Base-by-base conservation (phyloP, 257 asterid species). In the Rauvolfia tetraphylla region DNA sequence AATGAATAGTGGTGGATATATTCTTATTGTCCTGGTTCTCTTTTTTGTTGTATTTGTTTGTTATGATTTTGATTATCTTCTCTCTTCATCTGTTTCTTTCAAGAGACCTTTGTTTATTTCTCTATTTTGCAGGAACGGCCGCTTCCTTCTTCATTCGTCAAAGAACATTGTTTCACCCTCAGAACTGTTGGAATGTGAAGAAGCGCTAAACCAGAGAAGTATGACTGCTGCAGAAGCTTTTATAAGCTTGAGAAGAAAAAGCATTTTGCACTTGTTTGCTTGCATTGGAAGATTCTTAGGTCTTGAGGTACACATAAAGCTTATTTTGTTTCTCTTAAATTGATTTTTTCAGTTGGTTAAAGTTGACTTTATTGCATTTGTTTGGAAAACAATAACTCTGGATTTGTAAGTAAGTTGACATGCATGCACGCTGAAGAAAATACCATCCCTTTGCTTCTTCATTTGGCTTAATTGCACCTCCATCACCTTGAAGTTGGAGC, bases 241-340 rank as follows among this genome's bases (percentile, higher is more conserved):
- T 81, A 88, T 85, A 65, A 91, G 83, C 86, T 84, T 95, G 92
- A 84, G 99, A 87, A 88, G 85, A 80, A 88, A 83, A 84, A 89
- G 97, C 75, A 86, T 95, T 84, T 85, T 93, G 77, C 96, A 91
- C 84, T 85, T 95, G 82, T 93, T 93, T 86, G 97, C 99, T 38
- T 85, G 95, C 89, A 89, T 89, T 74, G 98, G 95, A 78, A 90
- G 96, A 84, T 91, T 90, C 89, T 85, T 95, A 84, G 98, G 99
- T 62, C 97, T 91, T 77, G 96, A 95, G 99, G 99, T 95, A 87
- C 33, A 80, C 75, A 68, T 73, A 59, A 38, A 22, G 78, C 80
- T 46, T 56, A n/a, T n/a, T 80, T 76, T 69, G 73, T 56, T 15
- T 49, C 15, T 53, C 20, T 12, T 12, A 59, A 12, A 5, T 29